Percentiles rank a stretch among this genome's conserved stretches.
Conservation (phyloP, 2,329 filamentous ascomycete genomes). For the Botryosphaeria dothidea region DNA sequence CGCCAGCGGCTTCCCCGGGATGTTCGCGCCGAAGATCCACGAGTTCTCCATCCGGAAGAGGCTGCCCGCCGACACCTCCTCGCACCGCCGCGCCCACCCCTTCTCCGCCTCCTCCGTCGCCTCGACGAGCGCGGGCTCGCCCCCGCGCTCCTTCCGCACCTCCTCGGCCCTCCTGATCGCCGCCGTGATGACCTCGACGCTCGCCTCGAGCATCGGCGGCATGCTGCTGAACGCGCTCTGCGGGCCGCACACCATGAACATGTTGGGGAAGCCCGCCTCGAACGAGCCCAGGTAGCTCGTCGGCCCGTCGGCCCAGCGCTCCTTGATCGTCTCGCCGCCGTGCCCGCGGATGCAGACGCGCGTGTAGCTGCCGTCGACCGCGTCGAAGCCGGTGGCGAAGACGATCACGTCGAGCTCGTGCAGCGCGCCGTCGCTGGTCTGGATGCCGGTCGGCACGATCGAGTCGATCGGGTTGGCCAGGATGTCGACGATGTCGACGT, state of each 20-base stretch:
- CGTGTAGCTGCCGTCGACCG: slow-evolving; percentile 37
- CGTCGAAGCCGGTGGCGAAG: slow-evolving; percentile 45
- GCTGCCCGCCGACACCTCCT: slow-evolving; percentile 26
- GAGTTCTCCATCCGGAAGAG: slow-evolving; percentile 29
- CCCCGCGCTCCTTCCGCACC: not conserved
- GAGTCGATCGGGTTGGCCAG: slow-evolving; percentile 41
- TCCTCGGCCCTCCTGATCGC: slow-evolving; percentile 24
- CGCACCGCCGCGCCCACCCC: slow-evolving; percentile 29
- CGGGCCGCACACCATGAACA: slow-evolving; percentile 46
- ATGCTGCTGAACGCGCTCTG: slow-evolving; percentile 43
- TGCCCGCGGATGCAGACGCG: slow-evolving; percentile 37
- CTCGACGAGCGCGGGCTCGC: slow-evolving; percentile 25
- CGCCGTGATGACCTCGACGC: slow-evolving; percentile 34
- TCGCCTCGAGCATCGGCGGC: slow-evolving; percentile 38
- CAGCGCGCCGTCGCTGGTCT: slow-evolving; percentile 49
- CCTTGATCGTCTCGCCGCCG: slow-evolving; percentile 25
- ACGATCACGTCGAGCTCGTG: slow-evolving; percentile 57
- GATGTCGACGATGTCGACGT: slow-evolving; percentile 51
- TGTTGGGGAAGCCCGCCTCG: slow-evolving; percentile 45
- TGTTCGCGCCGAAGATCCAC: slow-evolving; percentile 34
- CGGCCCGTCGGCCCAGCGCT: slow-evolving; percentile 3
- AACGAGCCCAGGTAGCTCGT: slow-evolving; percentile 42
- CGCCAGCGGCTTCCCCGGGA: slow-evolving; percentile 28
- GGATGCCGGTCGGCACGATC: slow-evolving; percentile 50
- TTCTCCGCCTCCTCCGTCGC: slow-evolving; percentile 29